Evolutionary conservation across 768 basidiomycete species (phyloP).

Genomic region (Suillus subluteus): DNA sequence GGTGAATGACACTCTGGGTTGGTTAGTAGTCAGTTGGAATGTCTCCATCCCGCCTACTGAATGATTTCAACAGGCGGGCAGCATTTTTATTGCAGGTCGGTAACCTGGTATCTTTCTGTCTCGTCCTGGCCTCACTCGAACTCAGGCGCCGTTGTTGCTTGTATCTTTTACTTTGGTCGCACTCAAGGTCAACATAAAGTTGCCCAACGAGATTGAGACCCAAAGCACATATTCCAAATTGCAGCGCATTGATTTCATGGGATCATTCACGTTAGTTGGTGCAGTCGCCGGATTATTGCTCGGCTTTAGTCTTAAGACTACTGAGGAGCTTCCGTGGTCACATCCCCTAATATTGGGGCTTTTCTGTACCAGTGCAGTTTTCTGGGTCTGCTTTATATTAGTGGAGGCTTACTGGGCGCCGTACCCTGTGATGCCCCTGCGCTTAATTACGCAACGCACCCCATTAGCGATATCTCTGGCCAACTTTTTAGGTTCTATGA

Average conservation of each 20-base stretch:
- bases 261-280: conserved; percentile 78
- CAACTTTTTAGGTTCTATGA: conserved; percentile 78
- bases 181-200: conserved; percentile 75
- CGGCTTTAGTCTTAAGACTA: conserved; percentile 76
- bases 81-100: conserved; percentile 87
- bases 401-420: conserved; percentile 80
- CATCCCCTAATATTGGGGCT: conserved; percentile 73
- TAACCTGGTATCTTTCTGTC: conserved; percentile 13
- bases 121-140: conserved; percentile 15
- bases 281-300: conserved; percentile 72
- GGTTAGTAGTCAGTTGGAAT: conserved; percentile 50
- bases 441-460: conserved; percentile 74
- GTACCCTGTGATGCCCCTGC: conserved; percentile 91
- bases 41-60: conserved; percentile 4
- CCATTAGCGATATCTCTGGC: conserved; percentile 80
- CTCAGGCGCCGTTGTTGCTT: conserved; percentile 75
- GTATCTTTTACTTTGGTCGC: conserved; percentile 73
- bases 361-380: conserved; percentile 58
- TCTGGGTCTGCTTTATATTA: conserved; percentile 62
- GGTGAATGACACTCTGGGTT: conserved; percentile 85
- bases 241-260: conserved; percentile 82
- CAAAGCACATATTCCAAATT: conserved; percentile 66
- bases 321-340: conserved; percentile 78
- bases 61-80: conserved; percentile 59
- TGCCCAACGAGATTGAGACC: conserved; percentile 68